phyloP scores from a whole-genome alignment of 2,329 filamentous ascomycete genomes.

The Proliferodiscus dingleyae region DNA sequence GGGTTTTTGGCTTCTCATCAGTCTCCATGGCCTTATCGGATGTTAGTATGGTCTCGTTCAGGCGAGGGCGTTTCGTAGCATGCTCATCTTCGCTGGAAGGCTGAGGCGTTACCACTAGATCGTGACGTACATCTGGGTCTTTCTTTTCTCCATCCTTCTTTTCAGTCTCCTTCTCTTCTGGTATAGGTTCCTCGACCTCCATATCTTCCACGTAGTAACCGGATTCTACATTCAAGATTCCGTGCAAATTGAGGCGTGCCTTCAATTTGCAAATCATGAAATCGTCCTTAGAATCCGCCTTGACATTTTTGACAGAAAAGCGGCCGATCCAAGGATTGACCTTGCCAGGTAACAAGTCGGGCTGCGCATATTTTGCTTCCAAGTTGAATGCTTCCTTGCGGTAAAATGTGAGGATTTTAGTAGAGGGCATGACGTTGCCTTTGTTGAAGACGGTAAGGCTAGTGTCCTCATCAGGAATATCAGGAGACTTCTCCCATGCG shows the following conservation, averaged over 20 bases:
- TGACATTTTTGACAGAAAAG: slow-evolving; percentile 97
- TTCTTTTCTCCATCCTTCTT: slow-evolving; percentile 51
- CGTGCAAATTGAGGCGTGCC: slow-evolving; percentile 93
- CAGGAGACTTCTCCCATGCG: slow-evolving; percentile 95
- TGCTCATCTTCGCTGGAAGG: slow-evolving; percentile 19
- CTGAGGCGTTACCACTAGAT: slow-evolving; percentile 9
- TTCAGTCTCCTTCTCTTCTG: slow-evolving; percentile 57
- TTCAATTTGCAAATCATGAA: slow-evolving; percentile 99
- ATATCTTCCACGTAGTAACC: slow-evolving; percentile 98
- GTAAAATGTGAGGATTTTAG: slow-evolving; percentile 99
- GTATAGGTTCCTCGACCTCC: slow-evolving; percentile 90
- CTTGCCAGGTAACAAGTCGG: slow-evolving; percentile 82
- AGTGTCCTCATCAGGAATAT: slow-evolving; percentile 98
- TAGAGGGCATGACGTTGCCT: slow-evolving; percentile 94
- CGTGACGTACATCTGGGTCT: slow-evolving; percentile 64
- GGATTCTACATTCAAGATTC: slow-evolving; percentile 91
- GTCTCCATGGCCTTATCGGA: slow-evolving; percentile 68
- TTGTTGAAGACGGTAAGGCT: slow-evolving; percentile 96
- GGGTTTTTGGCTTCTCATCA: slow-evolving; percentile 72
- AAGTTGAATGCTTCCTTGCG: slow-evolving; percentile 96
- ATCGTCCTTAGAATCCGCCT: slow-evolving; percentile 87
- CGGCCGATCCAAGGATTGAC: slow-evolving; percentile 91
- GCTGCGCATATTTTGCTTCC: slow-evolving; percentile 88
- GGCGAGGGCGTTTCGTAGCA: slow-evolving; percentile 21
- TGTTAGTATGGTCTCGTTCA: slow-evolving; percentile 27